A percentile compares a stretch with the other conserved stretches of the same genome.
phyloP scores from a whole-genome alignment of 2,329 filamentous ascomycete genomes.

The Sclerotinia trifoliorum region DNA sequence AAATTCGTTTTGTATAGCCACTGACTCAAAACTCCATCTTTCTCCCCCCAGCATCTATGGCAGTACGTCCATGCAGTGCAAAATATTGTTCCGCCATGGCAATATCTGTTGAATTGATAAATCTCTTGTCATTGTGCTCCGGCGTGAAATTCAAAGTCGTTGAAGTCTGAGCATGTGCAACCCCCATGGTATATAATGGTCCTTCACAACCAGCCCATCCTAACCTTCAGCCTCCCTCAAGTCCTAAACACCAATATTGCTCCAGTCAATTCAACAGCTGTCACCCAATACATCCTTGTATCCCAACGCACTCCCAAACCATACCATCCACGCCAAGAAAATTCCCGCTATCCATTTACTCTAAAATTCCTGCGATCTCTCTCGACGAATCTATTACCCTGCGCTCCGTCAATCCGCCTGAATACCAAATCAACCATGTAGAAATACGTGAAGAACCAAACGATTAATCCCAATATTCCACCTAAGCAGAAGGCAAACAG shows the following conservation, averaged over 20 bases:
- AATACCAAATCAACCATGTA: not conserved
- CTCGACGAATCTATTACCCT: not conserved
- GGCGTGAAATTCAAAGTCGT: not conserved
- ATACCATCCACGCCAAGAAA: not conserved
- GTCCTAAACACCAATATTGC: no score
- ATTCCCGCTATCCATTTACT: not conserved
- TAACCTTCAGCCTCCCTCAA: not conserved
- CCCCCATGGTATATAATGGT: not conserved
- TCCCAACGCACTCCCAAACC: not conserved
- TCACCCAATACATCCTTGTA: no score
- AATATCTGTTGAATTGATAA: not conserved
- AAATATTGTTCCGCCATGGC: no score
- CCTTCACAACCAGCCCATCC: not conserved
- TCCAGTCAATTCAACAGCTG: no score
- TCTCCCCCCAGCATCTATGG: not conserved
- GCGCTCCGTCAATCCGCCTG: not conserved
- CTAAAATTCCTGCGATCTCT: not conserved
- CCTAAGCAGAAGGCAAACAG: not conserved
- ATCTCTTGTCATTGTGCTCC: not conserved
- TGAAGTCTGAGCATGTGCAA: not conserved
- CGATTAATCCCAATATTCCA: not conserved
- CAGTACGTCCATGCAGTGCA: no score
- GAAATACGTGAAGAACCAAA: constrained; percentile 9
- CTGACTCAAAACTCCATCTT: not conserved
- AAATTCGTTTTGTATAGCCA: not conserved